Percentiles rank a stretch among this genome's conserved stretches.
phyloP scores from a whole-genome alignment of 345 rosid genomes.

The Crucihimalaya himalaica region DNA sequence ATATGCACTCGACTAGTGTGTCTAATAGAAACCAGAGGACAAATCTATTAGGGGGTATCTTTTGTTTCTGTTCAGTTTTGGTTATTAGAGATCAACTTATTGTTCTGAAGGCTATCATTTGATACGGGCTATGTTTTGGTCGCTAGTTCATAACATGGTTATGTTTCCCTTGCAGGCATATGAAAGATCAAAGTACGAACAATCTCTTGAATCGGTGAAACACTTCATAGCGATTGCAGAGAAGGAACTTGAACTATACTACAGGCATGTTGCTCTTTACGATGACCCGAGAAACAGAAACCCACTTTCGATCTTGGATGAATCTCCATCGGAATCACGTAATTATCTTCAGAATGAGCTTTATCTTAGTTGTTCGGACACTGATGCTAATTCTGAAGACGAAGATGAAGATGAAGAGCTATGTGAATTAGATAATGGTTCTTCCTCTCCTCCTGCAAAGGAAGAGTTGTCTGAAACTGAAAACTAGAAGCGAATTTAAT shows the following conservation, averaged over 20 bases:
- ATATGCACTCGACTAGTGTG: background rate
- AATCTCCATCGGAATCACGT: conserved; percentile 40
- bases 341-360: conserved; percentile 7
- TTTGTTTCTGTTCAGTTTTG: background rate
- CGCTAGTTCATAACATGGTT: background rate
- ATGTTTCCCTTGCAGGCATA: conserved; percentile 57
- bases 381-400: conserved; percentile 43
- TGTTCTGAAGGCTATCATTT: background rate
- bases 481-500: background rate
- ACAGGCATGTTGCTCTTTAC: conserved; percentile 74
- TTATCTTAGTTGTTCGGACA: conserved; percentile 35
- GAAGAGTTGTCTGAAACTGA: conserved; percentile 12
- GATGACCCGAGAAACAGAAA: conserved; percentile 62
- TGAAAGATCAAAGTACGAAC: conserved; percentile 86
- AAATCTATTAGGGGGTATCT: background rate
- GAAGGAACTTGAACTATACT: conserved; percentile 80
- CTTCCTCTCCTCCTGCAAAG: conserved; percentile 10
- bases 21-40: background rate
- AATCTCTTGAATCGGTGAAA: conserved; percentile 81
- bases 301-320: conserved; percentile 61
- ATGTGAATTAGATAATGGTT: conserved; percentile 1
- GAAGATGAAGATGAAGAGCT: conserved; percentile 34
- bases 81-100: background rate
- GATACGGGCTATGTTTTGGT: background rate
- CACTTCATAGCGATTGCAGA: conserved; percentile 73